Conservation (phyloP, 2,329 filamentous ascomycete species). For the Colletotrichum tabaci region DNA sequence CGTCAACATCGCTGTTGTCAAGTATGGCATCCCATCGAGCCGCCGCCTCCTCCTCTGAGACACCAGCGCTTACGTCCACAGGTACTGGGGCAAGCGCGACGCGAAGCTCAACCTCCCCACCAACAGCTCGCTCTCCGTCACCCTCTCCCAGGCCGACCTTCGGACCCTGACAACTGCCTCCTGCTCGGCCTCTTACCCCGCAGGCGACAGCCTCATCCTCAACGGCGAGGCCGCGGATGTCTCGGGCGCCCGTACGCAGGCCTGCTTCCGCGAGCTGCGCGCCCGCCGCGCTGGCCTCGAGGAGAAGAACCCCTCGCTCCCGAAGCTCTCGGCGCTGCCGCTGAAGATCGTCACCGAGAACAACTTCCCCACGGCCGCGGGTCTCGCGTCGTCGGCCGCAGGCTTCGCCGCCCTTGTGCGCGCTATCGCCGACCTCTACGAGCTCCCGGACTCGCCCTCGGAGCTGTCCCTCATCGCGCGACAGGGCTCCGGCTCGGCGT, state of each 20-base stretch:
- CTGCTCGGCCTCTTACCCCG: constrained; percentile 80
- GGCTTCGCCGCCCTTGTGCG: constrained; percentile 82
- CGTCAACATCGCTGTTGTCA: constrained; percentile 98
- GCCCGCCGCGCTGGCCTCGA: constrained; percentile 84
- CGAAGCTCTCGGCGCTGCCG: constrained; percentile 82
- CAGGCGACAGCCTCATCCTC: constrained; percentile 81
- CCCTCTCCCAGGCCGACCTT: constrained; percentile 92
- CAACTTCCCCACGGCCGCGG: constrained; percentile 98
- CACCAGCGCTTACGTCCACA: constrained; percentile 53
- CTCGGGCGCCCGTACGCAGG: constrained; percentile 90
- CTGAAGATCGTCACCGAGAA: constrained; percentile 95
- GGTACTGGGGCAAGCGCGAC: constrained; percentile 97
- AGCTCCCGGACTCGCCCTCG: constrained; percentile 83
- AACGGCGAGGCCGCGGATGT: constrained; percentile 89
- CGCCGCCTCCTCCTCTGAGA: neutral
- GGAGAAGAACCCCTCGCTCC: constrained; percentile 78
- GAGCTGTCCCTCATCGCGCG: constrained; percentile 91
- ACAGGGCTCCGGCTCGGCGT: constrained; percentile 95
- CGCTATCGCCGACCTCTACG: constrained; percentile 92
- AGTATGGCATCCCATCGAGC: constrained; percentile 66
- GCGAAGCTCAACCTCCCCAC: constrained; percentile 94
- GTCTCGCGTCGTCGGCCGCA: constrained; percentile 81
- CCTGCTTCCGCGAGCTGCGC: constrained; percentile 91
- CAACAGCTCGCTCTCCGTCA: constrained; percentile 97
- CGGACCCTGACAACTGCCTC: constrained; percentile 97